Evolutionary conservation across 1,284 basidiomycete genomes (phyloP).

Genomic region (Leccinum cinnamomeum): DNA sequence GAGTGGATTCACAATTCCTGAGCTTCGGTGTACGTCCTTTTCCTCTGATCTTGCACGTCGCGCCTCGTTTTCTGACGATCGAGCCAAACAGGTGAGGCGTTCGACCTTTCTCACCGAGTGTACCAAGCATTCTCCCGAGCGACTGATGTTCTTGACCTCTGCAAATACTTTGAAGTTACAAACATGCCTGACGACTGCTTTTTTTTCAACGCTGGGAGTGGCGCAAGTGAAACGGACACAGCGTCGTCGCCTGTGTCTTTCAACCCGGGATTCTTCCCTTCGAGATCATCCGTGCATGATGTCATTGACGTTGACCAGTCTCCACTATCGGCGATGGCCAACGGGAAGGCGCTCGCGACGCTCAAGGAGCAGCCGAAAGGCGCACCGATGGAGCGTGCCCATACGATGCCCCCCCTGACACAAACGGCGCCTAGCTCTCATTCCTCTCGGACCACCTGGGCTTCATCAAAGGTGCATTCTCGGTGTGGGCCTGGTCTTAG

Average conservation of each 20-base stretch:
- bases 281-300: background rate
- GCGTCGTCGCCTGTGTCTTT: background rate
- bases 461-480: background rate
- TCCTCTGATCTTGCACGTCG: background rate
- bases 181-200: background rate
- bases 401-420: constrained; percentile 19
- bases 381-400: constrained; percentile 14
- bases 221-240: background rate
- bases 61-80: constrained; percentile 1
- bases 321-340: background rate
- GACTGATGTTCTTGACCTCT: constrained; percentile 7
- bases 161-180: constrained; percentile 3
- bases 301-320: background rate
- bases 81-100: constrained; percentile 14
- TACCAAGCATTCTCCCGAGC: constrained; percentile 8
- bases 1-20: background rate
- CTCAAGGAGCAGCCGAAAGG: constrained; percentile 5
- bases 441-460: background rate
- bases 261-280: background rate
- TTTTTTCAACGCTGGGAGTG: background rate
- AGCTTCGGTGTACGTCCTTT: constrained; percentile 20
- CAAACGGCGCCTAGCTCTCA: background rate
- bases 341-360: constrained; percentile 3
- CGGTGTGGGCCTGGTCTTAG: constrained; percentile 7
- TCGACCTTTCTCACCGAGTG: constrained; percentile 7